Conservation (phyloP, 805 yeast genomes). For the Candida methanosorbosa region DNA sequence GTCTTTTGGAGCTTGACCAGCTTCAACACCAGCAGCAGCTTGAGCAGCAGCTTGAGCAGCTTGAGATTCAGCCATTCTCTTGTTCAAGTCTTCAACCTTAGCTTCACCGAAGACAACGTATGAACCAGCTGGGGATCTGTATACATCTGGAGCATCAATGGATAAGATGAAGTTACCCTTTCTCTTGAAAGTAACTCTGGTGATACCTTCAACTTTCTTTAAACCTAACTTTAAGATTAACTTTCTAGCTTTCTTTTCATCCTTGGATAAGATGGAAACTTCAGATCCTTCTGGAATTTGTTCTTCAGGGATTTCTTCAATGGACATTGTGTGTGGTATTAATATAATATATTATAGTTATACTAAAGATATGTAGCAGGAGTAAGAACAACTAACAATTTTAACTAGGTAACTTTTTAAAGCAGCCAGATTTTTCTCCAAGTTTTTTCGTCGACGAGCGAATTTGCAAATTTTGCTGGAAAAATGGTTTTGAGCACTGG, state of each 20-base stretch:
- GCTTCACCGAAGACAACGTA: conserved; percentile 98
- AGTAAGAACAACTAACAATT: too few species aligned
- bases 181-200: conserved; percentile 93
- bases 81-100: conserved; percentile 87
- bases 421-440: too few species aligned
- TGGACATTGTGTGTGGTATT: neutral
- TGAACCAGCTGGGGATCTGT: conserved; percentile 87
- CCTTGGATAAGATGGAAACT: conserved; percentile 73
- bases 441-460: too few species aligned
- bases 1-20: conserved; percentile 39
- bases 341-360: neutral
- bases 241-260: conserved; percentile 95
- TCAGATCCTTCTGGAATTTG: conserved; percentile 77
- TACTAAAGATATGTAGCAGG: neutral
- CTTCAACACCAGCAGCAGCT: conserved; percentile 26
- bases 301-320: conserved; percentile 10
- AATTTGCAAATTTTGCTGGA: too few species aligned
- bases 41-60: conserved; percentile 63
- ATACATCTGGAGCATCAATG: conserved; percentile 91
- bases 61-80: conserved; percentile 77
- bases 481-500: too few species aligned
- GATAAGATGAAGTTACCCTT: conserved; percentile 87
- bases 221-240: conserved; percentile 79
- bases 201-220: conserved; percentile 84
- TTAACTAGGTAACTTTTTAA: too few species aligned